A percentile compares a stretch with the other conserved stretches of the same genome.
phyloP scores from a whole-genome alignment of 192 early-diverging fungal species.

The Coemansia sp. region DNA sequence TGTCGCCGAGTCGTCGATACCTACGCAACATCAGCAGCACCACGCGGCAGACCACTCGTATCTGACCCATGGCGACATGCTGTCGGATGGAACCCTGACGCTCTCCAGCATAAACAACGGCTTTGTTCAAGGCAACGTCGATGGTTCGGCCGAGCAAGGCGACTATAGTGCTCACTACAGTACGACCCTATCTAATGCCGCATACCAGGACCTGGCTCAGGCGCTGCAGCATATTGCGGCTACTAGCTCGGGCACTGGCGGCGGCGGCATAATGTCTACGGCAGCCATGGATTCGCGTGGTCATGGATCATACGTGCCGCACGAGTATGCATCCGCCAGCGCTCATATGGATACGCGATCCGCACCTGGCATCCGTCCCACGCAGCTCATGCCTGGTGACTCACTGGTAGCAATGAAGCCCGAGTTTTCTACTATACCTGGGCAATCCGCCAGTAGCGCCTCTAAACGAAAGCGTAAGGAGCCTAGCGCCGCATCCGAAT shows the following conservation, averaged over 20 bases:
- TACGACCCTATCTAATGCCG: constrained; percentile 21
- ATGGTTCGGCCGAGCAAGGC: constrained; percentile 5
- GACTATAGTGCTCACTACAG: constrained; percentile 26
- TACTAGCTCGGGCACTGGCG: constrained; percentile 14
- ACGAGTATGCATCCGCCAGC: background rate
- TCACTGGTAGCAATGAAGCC: background rate
- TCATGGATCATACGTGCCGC: background rate
- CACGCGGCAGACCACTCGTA: constrained; percentile 12
- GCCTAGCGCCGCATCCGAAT: background rate
- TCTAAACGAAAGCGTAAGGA: constrained; percentile 44
- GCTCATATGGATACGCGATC: constrained; percentile 4
- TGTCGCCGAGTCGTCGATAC: constrained; percentile 37
- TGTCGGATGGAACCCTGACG: constrained; percentile 16
- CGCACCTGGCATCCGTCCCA: constrained; percentile 15
- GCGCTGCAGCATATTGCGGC: constrained; percentile 47
- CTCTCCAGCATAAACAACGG: constrained; percentile 25
- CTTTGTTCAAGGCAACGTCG: constrained; percentile 9
- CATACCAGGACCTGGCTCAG: constrained; percentile 45
- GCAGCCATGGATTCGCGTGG: background rate
- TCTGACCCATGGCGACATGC: constrained; percentile 24
- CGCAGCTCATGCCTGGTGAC: constrained; percentile 17
- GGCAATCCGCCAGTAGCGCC: background rate
- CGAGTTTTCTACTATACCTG: background rate
- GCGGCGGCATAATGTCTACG: constrained; percentile 8
- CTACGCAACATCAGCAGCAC: constrained; percentile 12